These are phyloP conservation scores for Eucalyptus marginata DNA, from an alignment of 345 rosid species.

Conservation along the genomic window DNA sequence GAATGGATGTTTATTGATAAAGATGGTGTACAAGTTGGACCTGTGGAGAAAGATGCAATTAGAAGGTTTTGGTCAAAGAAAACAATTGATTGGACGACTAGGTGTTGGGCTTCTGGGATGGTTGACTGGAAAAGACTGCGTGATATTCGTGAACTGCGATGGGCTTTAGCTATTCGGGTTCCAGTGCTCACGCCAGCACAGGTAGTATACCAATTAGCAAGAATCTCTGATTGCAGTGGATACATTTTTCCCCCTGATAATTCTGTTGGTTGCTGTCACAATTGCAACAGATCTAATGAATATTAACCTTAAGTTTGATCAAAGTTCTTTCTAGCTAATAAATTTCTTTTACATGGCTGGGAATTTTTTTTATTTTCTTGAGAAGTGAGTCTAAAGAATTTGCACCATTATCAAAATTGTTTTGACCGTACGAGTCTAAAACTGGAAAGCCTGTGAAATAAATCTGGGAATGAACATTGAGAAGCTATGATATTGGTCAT, in stretches of 20 bases:
- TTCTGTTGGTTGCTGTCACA: background rate
- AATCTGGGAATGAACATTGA: background rate
- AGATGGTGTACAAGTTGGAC: conserved; percentile 80
- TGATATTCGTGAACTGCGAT: conserved; percentile 98
- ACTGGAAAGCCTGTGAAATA: background rate
- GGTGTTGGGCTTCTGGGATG: conserved; percentile 96
- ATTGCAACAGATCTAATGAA: background rate
- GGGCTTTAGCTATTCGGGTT: conserved; percentile 88
- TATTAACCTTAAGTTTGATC: background rate
- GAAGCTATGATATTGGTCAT: background rate
- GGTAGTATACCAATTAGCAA: conserved; percentile 23
- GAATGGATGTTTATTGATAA: conserved; percentile 91
- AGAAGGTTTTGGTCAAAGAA: conserved; percentile 96
- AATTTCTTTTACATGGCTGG: background rate
- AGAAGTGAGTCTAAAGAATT: background rate
- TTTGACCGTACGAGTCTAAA: background rate
- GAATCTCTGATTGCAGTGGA: background rate
- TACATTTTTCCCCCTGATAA: background rate
- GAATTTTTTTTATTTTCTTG: background rate
- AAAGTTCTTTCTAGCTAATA: background rate
- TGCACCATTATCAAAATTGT: background rate
- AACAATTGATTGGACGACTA: conserved; percentile 79
- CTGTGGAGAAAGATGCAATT: conserved; percentile 89
- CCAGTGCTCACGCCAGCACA: conserved; percentile 94
- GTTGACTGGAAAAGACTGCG: conserved; percentile 89